A percentile compares a stretch with the other conserved stretches of the same genome.
Evolutionary conservation across 192 early-diverging fungal genomes (phyloP).

Genomic region (Coemansia sp.): DNA sequence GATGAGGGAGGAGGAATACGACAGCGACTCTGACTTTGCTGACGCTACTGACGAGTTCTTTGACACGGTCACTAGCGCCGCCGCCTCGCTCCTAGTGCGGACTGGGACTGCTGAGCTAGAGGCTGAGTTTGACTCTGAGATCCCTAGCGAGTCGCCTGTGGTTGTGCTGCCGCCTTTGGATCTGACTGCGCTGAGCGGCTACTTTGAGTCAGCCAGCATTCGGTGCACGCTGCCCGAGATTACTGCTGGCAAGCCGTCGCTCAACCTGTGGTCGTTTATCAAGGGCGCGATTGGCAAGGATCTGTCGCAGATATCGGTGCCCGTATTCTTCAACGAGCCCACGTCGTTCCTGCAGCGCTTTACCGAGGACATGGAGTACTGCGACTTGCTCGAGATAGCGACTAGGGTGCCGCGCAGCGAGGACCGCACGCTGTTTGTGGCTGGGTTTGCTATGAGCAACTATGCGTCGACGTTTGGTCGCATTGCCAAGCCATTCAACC

Average conservation of each 20-base stretch:
- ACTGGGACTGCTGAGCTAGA: background rate
- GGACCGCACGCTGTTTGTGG: conserved; percentile 74
- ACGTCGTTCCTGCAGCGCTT: conserved; percentile 83
- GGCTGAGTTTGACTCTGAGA: background rate
- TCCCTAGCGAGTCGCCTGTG: background rate
- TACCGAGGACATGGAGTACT: conserved; percentile 84
- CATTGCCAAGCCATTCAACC: conserved; percentile 89
- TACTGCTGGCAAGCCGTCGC: conserved; percentile 57
- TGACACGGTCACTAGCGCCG: conserved; percentile 56
- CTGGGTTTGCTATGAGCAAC: conserved; percentile 86
- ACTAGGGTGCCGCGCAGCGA: conserved; percentile 57
- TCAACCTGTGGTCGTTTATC: conserved; percentile 82
- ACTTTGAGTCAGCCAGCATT: conserved; percentile 16
- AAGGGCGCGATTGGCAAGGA: conserved; percentile 88
- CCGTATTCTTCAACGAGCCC: conserved; percentile 89
- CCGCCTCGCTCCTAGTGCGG: conserved; percentile 11
- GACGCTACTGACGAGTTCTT: conserved; percentile 65
- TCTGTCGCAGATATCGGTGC: conserved; percentile 77
- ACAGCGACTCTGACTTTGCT: conserved; percentile 53
- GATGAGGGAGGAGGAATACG: conserved; percentile 22
- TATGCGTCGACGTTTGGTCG: conserved; percentile 77
- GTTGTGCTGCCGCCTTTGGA: conserved; percentile 4
- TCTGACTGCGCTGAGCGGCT: conserved; percentile 45
- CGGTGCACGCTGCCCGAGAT: conserved; percentile 55
- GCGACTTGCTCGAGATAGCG: conserved; percentile 77